phyloP scores from a whole-genome alignment of 257 asterid species.

The Ajuga chamaepitys region DNA sequence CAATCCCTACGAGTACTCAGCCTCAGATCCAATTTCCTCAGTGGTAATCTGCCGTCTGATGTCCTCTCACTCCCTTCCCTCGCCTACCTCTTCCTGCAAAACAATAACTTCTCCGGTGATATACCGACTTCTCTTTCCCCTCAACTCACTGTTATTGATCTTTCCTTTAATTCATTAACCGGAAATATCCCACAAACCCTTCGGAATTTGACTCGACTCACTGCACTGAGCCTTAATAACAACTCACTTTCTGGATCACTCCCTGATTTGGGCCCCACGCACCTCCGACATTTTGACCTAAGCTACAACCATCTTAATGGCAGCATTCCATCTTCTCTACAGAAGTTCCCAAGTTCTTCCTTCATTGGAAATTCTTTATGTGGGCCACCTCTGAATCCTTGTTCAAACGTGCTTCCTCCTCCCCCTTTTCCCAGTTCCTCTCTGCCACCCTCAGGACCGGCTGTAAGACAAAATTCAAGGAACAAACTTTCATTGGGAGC shows the following conservation, averaged over 20 bases:
- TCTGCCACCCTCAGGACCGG: slow-evolving; percentile 21
- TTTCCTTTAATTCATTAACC: slow-evolving; percentile 48
- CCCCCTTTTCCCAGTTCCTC: slow-evolving; percentile 31
- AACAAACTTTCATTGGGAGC: slow-evolving; percentile 48
- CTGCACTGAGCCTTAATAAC: slow-evolving; percentile 58
- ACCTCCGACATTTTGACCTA: slow-evolving; percentile 45
- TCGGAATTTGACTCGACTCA: slow-evolving; percentile 47
- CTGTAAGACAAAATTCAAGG: slow-evolving; percentile 17
- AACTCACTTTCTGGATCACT: slow-evolving; percentile 60
- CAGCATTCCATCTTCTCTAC: slow-evolving; percentile 56
- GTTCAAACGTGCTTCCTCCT: slow-evolving; percentile 36
- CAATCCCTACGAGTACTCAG: slow-evolving; percentile 33
- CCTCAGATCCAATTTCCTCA: slow-evolving; percentile 49
- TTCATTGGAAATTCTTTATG: slow-evolving; percentile 63
- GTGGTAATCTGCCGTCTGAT: slow-evolving; percentile 46
- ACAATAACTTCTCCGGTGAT: slow-evolving; percentile 43
- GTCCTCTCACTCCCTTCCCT: slow-evolving; percentile 51
- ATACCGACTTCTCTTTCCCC: slow-evolving; percentile 38
- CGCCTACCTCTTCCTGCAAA: slow-evolving; percentile 46
- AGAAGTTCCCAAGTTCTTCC: slow-evolving; percentile 51
- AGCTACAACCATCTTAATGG: slow-evolving; percentile 67
- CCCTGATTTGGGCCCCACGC: slow-evolving; percentile 43
- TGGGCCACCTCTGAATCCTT: slow-evolving; percentile 57
- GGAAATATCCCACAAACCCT: slow-evolving; percentile 41
- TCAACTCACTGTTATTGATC: slow-evolving; percentile 37